Evolutionary conservation across 139 green algal species (phyloP), one percentile per base, ranked within the genome.

Genomic region (Pleodorina starrii): DNA sequence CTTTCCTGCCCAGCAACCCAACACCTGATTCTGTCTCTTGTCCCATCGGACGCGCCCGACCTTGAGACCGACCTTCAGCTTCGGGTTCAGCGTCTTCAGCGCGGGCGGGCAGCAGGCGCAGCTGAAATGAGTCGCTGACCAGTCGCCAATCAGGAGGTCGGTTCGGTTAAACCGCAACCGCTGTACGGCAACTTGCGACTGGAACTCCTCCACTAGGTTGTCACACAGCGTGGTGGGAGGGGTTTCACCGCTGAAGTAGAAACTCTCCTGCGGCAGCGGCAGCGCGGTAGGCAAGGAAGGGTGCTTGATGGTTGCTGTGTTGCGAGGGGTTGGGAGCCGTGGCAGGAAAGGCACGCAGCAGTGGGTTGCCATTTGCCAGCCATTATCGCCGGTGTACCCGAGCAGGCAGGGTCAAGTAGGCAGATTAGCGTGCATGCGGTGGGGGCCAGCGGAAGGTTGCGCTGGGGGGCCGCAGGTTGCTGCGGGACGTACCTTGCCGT

Each of bases 31-130:
- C n/a, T n/a, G n/a, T n/a, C n/a, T n/a, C n/a, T n/a, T n/a, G n/a
- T n/a, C n/a, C n/a, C n/a, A n/a, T n/a, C n/a, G n/a, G n/a, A n/a
- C n/a, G n/a, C n/a, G n/a, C n/a, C n/a, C n/a, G n/a, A n/a, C n/a
- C n/a, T n/a, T n/a, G n/a, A n/a, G n/a, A n/a, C 48, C 76, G 48
- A 84, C 76, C 76, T 84, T 84, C 5, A 84, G 57, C 0, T 69
- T 69, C 11, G 76, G 48, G 36, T 84, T 84, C 12, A 84, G 29
- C 17, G 48, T 51, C 50, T 71, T 84, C 0, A 84, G 36, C 32
- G 32, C 14, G 42, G 57, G 0, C 9, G 76, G 76, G 36, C 76
- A 84, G 50, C 76, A 84, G 17, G 32, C 5, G 76, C 76, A 84
- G 48, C 48, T 71, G 32, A 84, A 69, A n/a, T 71, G 50, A 11